Base-by-base conservation (phyloP, 179 eudicot genomes). In the Carnegiea gigantea region DNA sequence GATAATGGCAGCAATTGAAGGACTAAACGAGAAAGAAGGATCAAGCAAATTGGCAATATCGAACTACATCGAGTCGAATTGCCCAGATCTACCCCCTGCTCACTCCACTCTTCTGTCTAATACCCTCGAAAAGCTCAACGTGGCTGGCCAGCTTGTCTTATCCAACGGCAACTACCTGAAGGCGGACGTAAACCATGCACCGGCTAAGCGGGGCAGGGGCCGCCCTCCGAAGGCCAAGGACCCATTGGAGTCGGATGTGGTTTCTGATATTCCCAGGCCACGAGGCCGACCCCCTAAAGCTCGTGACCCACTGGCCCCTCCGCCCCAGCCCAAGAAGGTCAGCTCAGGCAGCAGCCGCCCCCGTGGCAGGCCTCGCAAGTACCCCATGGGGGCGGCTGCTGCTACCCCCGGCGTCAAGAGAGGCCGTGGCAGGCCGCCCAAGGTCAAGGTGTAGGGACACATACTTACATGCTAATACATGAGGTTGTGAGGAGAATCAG, bases 81-180 rank as follows among this genome's bases (percentile, higher is more conserved):
- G 11, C 60, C 21, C 77, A 74, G 77, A 74, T 46, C 77, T 74
- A 46, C 36, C 77, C 6, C 21, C 59, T 74, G 77, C 77, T 74
- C 77, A 74, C 77, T 14, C 77, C 38, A 74, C 77, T 74, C 77
- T 74, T 74, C 77, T 74, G 77, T 74, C 77, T 6, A 74, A 46
- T 7, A 24, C 36, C 38, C 77, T 74, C 20, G 77, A 74, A 11
- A 74, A 74, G 54, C 49, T 46, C 36, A 49, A 12, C 18, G 36
- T 4, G 9, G 46, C 60, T 0, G 59, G 59, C 36, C 38, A 74
- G 11, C 77, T 74, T 4, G 20, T 18, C 2, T 26, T 74, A 9
- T 12, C 26, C 36, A 74, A 74, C 38, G 36, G 36, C 59, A 20
- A n/a, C 49, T 74, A 74, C 49, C 20, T 11, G 36, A 74, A 74